phyloP scores from a whole-genome alignment of 768 basidiomycete genomes.

The Russula emetica region DNA sequence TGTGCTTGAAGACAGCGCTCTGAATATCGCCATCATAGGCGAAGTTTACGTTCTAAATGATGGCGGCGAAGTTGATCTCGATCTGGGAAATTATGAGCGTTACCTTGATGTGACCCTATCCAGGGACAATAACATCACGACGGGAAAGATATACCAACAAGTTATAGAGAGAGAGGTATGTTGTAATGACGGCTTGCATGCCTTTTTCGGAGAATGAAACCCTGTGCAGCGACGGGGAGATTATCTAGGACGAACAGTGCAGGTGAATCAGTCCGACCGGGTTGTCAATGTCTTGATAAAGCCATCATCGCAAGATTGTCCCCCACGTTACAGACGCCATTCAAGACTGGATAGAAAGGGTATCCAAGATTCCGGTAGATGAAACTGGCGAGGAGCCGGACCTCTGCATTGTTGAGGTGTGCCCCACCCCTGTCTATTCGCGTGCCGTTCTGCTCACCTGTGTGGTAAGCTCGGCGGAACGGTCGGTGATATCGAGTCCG shows the following conservation, averaged over 20 bases:
- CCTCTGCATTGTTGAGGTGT: slow-evolving; percentile 94
- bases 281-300: slow-evolving; percentile 3
- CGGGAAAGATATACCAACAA: slow-evolving; percentile 94
- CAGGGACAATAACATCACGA: slow-evolving; percentile 96
- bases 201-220: slow-evolving; percentile 13
- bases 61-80: slow-evolving; percentile 96
- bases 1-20: slow-evolving; percentile 11
- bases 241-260: slow-evolving; percentile 96
- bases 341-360: slow-evolving; percentile 97
- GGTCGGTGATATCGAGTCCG: slow-evolving; percentile 97
- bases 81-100: slow-evolving; percentile 97
- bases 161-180: slow-evolving; percentile 94
- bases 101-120: slow-evolving; percentile 94
- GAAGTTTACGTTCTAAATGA: slow-evolving; percentile 99
- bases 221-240: slow-evolving; percentile 62
- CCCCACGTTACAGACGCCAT: slow-evolving; percentile 96
- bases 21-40: slow-evolving; percentile 42
- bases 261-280: slow-evolving; percentile 45
- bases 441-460: not conserved
- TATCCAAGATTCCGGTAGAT: slow-evolving; percentile 91
- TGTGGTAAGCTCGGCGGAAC: slow-evolving; percentile 82
- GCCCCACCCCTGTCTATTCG: slow-evolving; percentile 18
- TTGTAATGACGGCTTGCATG: slow-evolving; percentile 33
- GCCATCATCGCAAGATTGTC: slow-evolving; percentile 59
- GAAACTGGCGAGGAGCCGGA: slow-evolving; percentile 91